phyloP scores from a whole-genome alignment of 129 eudicot genomes.

The Solidago caesia region DNA sequence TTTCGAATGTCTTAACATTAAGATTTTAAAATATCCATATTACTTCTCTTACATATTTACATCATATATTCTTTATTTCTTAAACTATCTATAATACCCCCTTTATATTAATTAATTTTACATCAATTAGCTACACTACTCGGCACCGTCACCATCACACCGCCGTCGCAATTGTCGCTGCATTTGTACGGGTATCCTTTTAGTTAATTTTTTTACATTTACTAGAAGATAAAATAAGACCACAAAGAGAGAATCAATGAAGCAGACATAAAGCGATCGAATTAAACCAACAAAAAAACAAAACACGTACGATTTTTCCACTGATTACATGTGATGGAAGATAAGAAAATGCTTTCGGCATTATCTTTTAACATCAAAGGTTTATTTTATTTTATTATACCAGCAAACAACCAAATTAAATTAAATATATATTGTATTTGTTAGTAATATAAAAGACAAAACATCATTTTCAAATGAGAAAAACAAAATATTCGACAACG shows the following conservation, averaged over 20 bases:
- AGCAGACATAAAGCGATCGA: not conserved
- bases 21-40: too few relatives aligned
- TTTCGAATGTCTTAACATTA: too few relatives aligned
- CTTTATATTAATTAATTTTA: too few relatives aligned
- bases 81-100: too few relatives aligned
- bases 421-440: not conserved
- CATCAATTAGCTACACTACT: too few relatives aligned
- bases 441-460: not conserved
- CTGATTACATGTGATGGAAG: slow-evolving; percentile 11
- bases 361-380: slow-evolving; percentile 11
- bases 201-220: not conserved
- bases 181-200: not conserved
- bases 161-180: too few relatives aligned
- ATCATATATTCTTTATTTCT: too few relatives aligned
- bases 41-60: too few relatives aligned
- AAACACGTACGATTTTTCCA: slow-evolving; percentile 23
- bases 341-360: slow-evolving; percentile 22
- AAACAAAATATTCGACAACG: not conserved
- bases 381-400: not conserved
- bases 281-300: slow-evolving; percentile 12
- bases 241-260: slow-evolving; percentile 5
- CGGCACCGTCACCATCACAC: too few relatives aligned
- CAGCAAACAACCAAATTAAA: not conserved
- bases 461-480: not conserved
- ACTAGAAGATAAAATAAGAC: not conserved